Evolutionary conservation across 768 basidiomycete genomes (phyloP), one percentile per base, ranked within the genome.

Genomic region (Pleurotus djamor): DNA sequence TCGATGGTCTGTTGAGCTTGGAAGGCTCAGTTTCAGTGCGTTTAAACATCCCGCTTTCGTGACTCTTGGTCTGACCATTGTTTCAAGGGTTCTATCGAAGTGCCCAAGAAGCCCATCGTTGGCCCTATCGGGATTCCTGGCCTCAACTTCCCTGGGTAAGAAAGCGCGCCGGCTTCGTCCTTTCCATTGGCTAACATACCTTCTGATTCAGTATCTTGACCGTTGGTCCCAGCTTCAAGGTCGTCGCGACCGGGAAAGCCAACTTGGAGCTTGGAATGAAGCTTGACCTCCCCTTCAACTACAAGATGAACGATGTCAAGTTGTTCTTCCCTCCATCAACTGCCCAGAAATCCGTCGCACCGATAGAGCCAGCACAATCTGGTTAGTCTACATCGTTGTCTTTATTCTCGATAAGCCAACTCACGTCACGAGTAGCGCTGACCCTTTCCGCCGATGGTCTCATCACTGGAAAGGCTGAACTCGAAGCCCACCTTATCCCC

Each of bases 211-310:
- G 77, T 5, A 70, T 80, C 61, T 65, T 80, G 10, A 70, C 65
- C 14, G 47, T 80, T 34, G 79, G 76, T 5, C 76, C 79, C 5
- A 68, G 69, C 2, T 79, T 79, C 69, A 64, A 72, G 36, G 64
- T 79, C 43, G 60, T 67, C 14, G 77, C 65, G 0, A 60, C 68
- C 51, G 69, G 65, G 1, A 60, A 36, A 0, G 71, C 70, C 0
- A 74, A 74, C 38, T 59, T 76, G 21, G 64, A 72, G 47, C 63
- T 74, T 37, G 67, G 73, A 61, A 54, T 73, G 44, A 69, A 49
- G 8, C 68, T 76, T 47, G 69, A 66, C 21, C 57, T 78, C n/a
- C 49, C 49, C n/a, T 51, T 51, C 49, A 65, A 64, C 1, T 78
- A 76, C 66, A 66, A 50, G 35, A 60, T 77, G 51, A 56, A 59